Conservation (phyloP, 805 yeast species). For the Priceomyces fermenticarens region DNA sequence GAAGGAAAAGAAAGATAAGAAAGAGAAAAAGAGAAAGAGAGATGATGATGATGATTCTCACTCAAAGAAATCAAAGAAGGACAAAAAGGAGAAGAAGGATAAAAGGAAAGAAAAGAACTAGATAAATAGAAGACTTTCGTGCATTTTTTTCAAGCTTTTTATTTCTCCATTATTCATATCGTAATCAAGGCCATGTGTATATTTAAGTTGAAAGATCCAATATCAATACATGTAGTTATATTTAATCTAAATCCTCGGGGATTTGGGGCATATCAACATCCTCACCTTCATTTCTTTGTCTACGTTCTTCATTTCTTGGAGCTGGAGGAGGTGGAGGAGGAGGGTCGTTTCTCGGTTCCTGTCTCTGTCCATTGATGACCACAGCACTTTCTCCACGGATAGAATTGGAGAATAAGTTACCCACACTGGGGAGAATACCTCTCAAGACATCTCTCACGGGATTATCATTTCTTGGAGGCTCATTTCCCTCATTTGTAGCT, state of each 20-base stretch:
- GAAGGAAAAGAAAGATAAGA: constrained; percentile 26
- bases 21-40: constrained; percentile 19
- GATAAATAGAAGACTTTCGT: constrained; percentile 22
- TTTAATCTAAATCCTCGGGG: constrained; percentile 10
- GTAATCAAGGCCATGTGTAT: not conserved
- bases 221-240: not conserved
- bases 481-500: not conserved
- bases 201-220: constrained; percentile 1
- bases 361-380: not conserved
- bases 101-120: constrained; percentile 23
- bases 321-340: not conserved
- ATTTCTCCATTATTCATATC: constrained; percentile 3
- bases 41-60: constrained; percentile 9
- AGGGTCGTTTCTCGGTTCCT: not conserved
- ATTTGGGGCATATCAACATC: constrained; percentile 12
- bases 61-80: constrained; percentile 24
- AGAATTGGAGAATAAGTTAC: constrained; percentile 9
- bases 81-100: constrained; percentile 23
- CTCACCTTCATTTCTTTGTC: not conserved
- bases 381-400: constrained; percentile 7
- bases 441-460: constrained; percentile 11
- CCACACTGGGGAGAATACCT: constrained; percentile 13
- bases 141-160: constrained; percentile 2
- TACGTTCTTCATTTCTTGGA: not conserved
- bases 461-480: constrained; percentile 1